These are phyloP conservation scores for Coprinopsis sp. DNA, from an alignment of 768 basidiomycete species.

Conservation along the genomic window DNA sequence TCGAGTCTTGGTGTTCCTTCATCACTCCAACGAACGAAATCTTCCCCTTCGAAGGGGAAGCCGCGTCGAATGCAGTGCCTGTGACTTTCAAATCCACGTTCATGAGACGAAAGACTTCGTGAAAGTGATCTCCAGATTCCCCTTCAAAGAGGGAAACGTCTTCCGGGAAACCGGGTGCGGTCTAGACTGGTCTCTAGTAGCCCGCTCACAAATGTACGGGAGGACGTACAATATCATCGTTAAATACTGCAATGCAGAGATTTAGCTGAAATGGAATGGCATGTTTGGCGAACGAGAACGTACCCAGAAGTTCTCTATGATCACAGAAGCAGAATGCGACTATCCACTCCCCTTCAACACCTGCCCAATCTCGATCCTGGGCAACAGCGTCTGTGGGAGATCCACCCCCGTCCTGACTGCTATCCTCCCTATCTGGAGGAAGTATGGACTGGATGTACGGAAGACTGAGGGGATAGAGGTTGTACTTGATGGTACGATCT, in stretches of 20 bases:
- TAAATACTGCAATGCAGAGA: conserved; percentile 38
- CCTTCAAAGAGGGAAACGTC: conserved; percentile 48
- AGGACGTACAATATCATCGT: conserved; percentile 31
- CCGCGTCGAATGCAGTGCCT: conserved; percentile 37
- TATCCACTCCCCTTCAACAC: conserved; percentile 55
- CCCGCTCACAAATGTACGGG: background rate
- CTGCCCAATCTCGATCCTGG: conserved; percentile 50
- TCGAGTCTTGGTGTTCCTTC: conserved; percentile 36
- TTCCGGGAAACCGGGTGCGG: conserved; percentile 13
- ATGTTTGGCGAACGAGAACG: conserved; percentile 27
- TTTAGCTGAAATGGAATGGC: conserved; percentile 1
- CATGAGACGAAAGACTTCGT: conserved; percentile 49
- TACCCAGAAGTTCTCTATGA: conserved; percentile 61
- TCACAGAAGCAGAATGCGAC: conserved; percentile 67
- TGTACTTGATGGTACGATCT: conserved; percentile 27
- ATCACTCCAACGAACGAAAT: conserved; percentile 53
- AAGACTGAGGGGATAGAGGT: conserved; percentile 46
- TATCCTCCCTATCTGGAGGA: conserved; percentile 31
- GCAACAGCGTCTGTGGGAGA: too few relatives aligned
- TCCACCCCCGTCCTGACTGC: background rate
- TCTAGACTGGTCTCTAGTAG: background rate
- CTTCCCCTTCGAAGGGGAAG: conserved; percentile 46
- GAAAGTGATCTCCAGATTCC: conserved; percentile 40
- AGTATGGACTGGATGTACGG: conserved; percentile 47
- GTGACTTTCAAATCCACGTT: conserved; percentile 42